Percentiles rank a stretch among this genome's conserved stretches.
Evolutionary conservation across 2,329 filamentous ascomycete species (phyloP).

Genomic region (Fusarium caatingaense): DNA sequence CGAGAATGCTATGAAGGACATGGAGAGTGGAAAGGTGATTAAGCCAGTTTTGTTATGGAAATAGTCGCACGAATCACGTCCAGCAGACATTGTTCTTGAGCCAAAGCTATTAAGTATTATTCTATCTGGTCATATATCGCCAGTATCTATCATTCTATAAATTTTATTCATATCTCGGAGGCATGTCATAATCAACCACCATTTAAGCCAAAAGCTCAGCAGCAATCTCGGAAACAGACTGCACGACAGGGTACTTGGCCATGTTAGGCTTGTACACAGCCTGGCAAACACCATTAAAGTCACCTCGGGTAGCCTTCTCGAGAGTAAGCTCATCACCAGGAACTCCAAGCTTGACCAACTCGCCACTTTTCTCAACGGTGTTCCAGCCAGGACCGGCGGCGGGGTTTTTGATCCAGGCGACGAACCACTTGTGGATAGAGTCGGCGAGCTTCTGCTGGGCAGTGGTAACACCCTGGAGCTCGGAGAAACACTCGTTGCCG

Average conservation of each 20-base stretch:
- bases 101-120: neutral
- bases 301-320: neutral
- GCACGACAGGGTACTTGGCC: constrained; percentile 30
- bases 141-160: constrained; percentile 7
- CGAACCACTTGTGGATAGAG: constrained; percentile 56
- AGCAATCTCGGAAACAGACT: constrained; percentile 3
- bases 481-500: constrained; percentile 56
- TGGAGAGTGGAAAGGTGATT: neutral
- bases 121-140: neutral
- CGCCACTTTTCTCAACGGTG: constrained; percentile 38
- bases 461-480: constrained; percentile 49
- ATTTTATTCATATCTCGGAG: constrained; percentile 16
- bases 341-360: constrained; percentile 39
- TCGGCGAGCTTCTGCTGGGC: constrained; percentile 56
- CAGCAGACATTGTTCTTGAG: no score
- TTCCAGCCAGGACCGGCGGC: constrained; percentile 56
- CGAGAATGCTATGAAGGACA: constrained; percentile 2
- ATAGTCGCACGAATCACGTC: no score
- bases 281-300: constrained; percentile 39
- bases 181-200: constrained; percentile 9
- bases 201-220: constrained; percentile 5
- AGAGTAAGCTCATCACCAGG: constrained; percentile 38
- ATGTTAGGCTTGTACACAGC: constrained; percentile 29
- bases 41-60: constrained; percentile 9
- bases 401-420: constrained; percentile 58